Conservation (phyloP, 768 basidiomycete genomes). For the Cystoderma amianthinum region DNA sequence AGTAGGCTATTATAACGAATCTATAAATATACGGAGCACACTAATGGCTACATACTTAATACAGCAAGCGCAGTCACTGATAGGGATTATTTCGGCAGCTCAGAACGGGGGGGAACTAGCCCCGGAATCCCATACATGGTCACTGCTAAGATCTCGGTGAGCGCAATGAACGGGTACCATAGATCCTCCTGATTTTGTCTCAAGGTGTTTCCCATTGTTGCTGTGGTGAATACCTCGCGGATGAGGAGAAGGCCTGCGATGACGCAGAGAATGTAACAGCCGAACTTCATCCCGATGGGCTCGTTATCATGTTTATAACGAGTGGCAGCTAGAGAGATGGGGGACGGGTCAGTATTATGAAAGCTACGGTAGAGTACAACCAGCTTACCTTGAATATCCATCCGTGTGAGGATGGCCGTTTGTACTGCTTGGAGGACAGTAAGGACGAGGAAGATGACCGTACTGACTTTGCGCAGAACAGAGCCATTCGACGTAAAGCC, state of each 20-base stretch:
- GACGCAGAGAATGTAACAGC: constrained; percentile 19
- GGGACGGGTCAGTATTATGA: no score
- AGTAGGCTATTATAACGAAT: no score
- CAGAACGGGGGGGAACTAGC: constrained; percentile 21
- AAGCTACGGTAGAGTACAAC: background rate
- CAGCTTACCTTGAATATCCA: constrained; percentile 14
- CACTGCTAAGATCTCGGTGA: constrained; percentile 32
- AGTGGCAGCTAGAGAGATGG: background rate
- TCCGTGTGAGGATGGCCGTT: constrained; percentile 13
- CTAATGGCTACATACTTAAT: no score
- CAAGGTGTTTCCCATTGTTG: constrained; percentile 17
- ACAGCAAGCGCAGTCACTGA: no score
- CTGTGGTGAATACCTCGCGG: constrained; percentile 27
- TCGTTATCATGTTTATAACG: constrained; percentile 1
- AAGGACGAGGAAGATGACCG: constrained; percentile 27
- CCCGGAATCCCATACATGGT: constrained; percentile 23
- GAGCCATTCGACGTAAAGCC: constrained; percentile 5
- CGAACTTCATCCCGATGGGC: constrained; percentile 19
- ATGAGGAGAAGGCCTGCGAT: constrained; percentile 29
- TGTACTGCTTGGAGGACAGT: constrained; percentile 24
- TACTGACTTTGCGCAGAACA: constrained; percentile 24
- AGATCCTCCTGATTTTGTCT: constrained; percentile 23
- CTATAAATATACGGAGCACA: no score
- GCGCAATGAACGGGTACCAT: constrained; percentile 34
- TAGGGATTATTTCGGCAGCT: constrained; percentile 14